Evolutionary conservation across 148 eudicot species (phyloP).

Genomic region (Drosera capensis): DNA sequence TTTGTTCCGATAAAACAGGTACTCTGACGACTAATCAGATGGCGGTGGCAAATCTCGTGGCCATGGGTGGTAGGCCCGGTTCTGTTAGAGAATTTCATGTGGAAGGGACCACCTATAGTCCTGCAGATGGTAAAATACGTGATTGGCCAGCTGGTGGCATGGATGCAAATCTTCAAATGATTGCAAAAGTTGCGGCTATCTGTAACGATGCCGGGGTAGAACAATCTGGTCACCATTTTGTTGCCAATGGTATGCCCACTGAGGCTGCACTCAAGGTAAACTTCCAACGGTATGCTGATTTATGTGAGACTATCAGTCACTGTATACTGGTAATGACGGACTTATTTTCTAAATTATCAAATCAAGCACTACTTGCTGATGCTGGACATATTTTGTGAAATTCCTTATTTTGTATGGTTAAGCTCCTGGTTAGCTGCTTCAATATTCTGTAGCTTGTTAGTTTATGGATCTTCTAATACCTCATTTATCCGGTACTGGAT

Average conservation of each 20-base stretch:
- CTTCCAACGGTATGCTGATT: neutral
- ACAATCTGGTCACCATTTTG: conserved; percentile 20
- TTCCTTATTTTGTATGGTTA: no score
- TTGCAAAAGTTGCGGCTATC: conserved; percentile 30
- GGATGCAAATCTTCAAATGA: conserved; percentile 26
- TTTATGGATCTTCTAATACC: no score
- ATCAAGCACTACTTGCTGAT: no score
- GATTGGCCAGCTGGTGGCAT: conserved; percentile 18
- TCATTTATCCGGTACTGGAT: no score
- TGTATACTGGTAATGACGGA: no score
- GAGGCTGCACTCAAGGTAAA: conserved; percentile 42
- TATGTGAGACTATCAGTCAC: neutral
- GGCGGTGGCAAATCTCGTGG: conserved; percentile 37
- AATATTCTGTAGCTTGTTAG: no score
- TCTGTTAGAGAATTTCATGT: conserved; percentile 18
- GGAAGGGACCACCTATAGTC: conserved; percentile 31
- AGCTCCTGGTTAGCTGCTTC: no score
- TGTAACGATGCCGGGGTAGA: conserved; percentile 35
- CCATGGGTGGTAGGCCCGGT: conserved; percentile 14
- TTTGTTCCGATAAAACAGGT: conserved; percentile 40
- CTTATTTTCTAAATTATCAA: no score
- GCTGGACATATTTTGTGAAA: no score
- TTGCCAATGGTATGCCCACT: conserved; percentile 40
- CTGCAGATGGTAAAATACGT: conserved; percentile 26
- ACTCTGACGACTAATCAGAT: conserved; percentile 42